Evolutionary conservation across 129 eudicot species (phyloP).

Genomic region (Centrapalus pauciflorus): DNA sequence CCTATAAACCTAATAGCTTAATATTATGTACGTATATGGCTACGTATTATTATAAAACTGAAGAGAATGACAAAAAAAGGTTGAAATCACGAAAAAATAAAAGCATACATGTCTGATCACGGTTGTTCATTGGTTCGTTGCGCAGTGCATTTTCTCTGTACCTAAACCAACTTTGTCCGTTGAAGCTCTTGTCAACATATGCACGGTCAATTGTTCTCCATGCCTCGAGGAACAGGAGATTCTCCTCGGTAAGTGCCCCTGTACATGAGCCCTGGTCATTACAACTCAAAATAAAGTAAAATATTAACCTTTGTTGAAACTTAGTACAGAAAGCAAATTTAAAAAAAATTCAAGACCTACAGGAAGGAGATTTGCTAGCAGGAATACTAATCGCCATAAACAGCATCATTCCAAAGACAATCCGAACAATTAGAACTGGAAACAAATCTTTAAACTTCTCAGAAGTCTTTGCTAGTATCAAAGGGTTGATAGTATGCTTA

Average conservation of each 20-base stretch:
- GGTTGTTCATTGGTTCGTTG: constrained; percentile 87
- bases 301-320: background rate
- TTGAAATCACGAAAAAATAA: background rate
- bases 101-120: constrained; percentile 84
- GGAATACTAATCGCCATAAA: constrained; percentile 61
- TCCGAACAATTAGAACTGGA: constrained; percentile 31
- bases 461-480: constrained; percentile 29
- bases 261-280: background rate
- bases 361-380: constrained; percentile 57
- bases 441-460: constrained; percentile 32
- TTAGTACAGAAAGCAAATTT: background rate
- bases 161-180: constrained; percentile 99
- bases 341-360: constrained; percentile 49
- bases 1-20: background rate
- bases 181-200: constrained; percentile 86
- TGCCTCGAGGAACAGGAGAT: constrained; percentile 90
- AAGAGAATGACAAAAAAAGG: background rate
- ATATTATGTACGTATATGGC: background rate
- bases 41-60: background rate
- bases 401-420: constrained; percentile 67
- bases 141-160: constrained; percentile 95
- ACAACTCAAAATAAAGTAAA: background rate
- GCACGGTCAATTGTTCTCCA: constrained; percentile 98
- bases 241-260: constrained; percentile 93
- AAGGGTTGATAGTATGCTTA: constrained; percentile 26